These are phyloP conservation scores for Ceratocystis diversiconidia DNA, from an alignment of 2,329 filamentous ascomycete species.

Conservation along the genomic window DNA sequence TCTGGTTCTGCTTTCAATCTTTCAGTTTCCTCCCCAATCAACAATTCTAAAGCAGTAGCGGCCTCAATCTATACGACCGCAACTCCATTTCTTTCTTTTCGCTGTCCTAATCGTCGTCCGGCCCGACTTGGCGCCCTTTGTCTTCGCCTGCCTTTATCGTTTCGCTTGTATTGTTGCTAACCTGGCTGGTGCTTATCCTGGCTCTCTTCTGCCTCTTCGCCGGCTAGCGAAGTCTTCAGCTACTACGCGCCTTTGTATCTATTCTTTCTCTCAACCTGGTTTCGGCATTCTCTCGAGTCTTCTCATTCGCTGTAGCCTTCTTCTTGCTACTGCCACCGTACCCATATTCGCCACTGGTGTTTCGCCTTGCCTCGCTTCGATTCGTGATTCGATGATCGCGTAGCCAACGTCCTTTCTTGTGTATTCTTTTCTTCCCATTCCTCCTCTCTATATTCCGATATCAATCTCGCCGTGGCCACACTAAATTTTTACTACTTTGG, in stretches of 20 bases:
- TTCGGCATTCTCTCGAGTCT: neutral
- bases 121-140: neutral
- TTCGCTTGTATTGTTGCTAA: neutral
- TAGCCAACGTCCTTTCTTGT: neutral
- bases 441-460: neutral
- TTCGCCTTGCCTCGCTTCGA: neutral
- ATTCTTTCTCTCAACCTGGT: too few relatives aligned
- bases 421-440: neutral
- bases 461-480: neutral
- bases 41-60: neutral
- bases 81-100: neutral
- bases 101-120: neutral
- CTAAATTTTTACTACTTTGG: neutral
- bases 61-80: neutral
- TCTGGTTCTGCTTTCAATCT: neutral
- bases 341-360: neutral
- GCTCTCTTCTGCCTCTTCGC: neutral
- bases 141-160: neutral
- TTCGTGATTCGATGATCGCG: neutral
- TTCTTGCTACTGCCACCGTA: neutral
- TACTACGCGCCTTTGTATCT: neutral
- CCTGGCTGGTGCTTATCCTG: neutral
- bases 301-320: neutral
- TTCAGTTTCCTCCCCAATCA: neutral
- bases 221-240: neutral